A percentile compares a stretch with the other conserved stretches of the same genome.
Conservation (phyloP, 208 protist genomes). For the Leishmania martiniquensis region DNA sequence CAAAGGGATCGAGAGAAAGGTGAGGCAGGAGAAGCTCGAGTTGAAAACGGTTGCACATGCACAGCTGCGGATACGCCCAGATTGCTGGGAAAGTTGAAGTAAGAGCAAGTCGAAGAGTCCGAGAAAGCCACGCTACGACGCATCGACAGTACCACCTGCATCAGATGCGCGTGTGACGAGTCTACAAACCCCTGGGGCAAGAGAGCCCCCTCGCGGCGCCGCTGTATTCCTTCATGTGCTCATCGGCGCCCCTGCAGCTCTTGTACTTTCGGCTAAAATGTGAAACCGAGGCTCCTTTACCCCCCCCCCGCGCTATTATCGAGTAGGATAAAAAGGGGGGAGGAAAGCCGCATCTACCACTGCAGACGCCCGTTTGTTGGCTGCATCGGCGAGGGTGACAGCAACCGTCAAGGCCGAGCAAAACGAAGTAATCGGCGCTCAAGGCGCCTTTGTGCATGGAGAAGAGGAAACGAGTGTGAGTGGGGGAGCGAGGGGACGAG, state of each 20-base stretch:
- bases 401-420: background rate
- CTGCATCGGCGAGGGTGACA: background rate
- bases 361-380: too few species aligned
- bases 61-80: background rate
- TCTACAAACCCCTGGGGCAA: background rate
- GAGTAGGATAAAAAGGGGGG: background rate
- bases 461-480: background rate
- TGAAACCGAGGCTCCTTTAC: background rate
- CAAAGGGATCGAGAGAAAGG: too few species aligned
- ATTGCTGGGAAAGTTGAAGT: too few species aligned
- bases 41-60: background rate
- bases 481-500: background rate
- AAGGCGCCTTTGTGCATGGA: background rate
- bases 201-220: background rate
- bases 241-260: too few species aligned
- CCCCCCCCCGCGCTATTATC: background rate
- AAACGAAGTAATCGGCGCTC: background rate
- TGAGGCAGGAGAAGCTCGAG: too few species aligned
- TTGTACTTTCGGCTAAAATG: background rate
- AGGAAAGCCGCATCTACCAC: too few species aligned
- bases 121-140: background rate
- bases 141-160: background rate
- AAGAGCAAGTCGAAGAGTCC: background rate
- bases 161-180: background rate
- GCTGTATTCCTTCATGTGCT: background rate